phyloP scores from a whole-genome alignment of 306 rosid genomes.

The Sesbania bispinosa region DNA sequence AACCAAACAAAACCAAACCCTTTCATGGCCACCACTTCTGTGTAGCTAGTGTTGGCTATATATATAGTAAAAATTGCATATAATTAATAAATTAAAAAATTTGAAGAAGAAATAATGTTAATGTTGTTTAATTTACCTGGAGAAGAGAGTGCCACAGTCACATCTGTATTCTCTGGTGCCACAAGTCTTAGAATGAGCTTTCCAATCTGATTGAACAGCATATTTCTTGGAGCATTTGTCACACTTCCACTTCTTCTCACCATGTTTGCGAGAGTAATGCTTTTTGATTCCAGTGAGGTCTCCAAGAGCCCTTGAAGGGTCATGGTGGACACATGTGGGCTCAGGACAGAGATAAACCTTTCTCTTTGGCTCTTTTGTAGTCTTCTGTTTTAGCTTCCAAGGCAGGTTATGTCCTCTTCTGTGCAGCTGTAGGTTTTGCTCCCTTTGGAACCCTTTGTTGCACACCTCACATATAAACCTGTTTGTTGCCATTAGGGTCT shows the following conservation, averaged over 20 bases:
- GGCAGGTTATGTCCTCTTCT: slow-evolving; percentile 98
- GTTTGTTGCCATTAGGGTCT: slow-evolving; percentile 98
- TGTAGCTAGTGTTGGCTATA: no score
- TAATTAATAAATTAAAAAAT: no score
- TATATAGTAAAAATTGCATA: no score
- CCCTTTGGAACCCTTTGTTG: slow-evolving; percentile 96
- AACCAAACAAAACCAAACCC: slow-evolving; percentile 21
- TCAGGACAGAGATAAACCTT: slow-evolving; percentile 94
- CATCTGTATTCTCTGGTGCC: slow-evolving; percentile 80
- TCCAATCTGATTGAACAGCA: slow-evolving; percentile 93
- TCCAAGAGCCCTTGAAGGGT: slow-evolving; percentile 86
- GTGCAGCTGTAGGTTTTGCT: slow-evolving; percentile 95
- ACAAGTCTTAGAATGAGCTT: slow-evolving; percentile 82
- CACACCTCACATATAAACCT: slow-evolving; percentile 97
- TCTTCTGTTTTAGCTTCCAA: slow-evolving; percentile 96
- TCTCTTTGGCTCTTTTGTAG: slow-evolving; percentile 74
- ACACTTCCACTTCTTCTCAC: slow-evolving; percentile 90
- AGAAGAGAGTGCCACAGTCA: slow-evolving; percentile 92
- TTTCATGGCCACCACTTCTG: no score
- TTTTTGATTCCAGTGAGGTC: slow-evolving; percentile 92
- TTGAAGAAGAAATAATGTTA: no score
- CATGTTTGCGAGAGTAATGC: slow-evolving; percentile 80
- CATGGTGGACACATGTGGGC: slow-evolving; percentile 93
- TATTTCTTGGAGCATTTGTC: slow-evolving; percentile 82
- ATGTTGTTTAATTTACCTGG: no score